phyloP scores from a whole-genome alignment of 352 stramenopile species.

The Globisporangium paddicum region DNA sequence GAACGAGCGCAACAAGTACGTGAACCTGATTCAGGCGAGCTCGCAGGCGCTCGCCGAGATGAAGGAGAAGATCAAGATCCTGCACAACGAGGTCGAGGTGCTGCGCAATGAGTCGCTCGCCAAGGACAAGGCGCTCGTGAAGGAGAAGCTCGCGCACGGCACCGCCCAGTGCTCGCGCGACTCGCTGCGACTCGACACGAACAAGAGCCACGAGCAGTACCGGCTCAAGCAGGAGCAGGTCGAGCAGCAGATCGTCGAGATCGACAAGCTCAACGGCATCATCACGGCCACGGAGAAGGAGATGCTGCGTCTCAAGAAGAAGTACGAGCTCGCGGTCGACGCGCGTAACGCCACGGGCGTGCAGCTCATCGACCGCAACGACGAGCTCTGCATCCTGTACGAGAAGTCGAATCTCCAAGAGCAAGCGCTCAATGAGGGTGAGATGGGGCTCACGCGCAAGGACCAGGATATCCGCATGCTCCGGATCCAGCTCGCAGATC shows the following conservation, averaged over 20 bases:
- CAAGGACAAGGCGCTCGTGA: slow-evolving; percentile 91
- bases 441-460: slow-evolving; percentile 72
- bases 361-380: slow-evolving; percentile 93
- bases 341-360: slow-evolving; percentile 87
- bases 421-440: slow-evolving; percentile 72
- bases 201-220: slow-evolving; percentile 89
- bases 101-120: slow-evolving; percentile 89
- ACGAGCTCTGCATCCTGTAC: slow-evolving; percentile 95
- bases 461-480: slow-evolving; percentile 84
- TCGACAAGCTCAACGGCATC: slow-evolving; percentile 93
- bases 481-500: slow-evolving; percentile 60
- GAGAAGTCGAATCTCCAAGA: slow-evolving; percentile 92
- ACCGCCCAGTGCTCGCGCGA: slow-evolving; percentile 88
- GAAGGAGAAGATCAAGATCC: slow-evolving; percentile 96
- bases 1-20: slow-evolving; percentile 95
- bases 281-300: slow-evolving; percentile 90
- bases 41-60: slow-evolving; percentile 93
- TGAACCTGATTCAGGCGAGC: slow-evolving; percentile 91
- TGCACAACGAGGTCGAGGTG: slow-evolving; percentile 94
- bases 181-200: slow-evolving; percentile 85
- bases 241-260: slow-evolving; percentile 94
- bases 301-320: slow-evolving; percentile 91
- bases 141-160: slow-evolving; percentile 85
- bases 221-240: slow-evolving; percentile 88
- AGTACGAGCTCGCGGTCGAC: slow-evolving; percentile 88